Conservation (phyloP, 139 green algal species). For the Chlamydomonas applanata region DNA sequence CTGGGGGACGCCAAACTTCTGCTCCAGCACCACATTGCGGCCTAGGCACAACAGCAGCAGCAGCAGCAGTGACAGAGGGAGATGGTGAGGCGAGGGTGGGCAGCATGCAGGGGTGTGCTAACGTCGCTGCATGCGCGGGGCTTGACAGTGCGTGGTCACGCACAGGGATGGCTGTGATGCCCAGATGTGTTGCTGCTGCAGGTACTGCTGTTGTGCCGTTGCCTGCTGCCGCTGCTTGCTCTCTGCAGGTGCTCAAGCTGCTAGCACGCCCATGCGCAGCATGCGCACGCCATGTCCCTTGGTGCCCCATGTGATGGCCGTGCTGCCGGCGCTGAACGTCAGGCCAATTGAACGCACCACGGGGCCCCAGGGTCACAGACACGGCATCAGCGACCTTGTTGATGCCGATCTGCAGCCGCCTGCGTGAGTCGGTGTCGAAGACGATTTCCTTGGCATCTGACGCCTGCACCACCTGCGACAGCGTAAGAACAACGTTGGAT, state of each 20-base stretch:
- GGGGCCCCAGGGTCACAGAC: slow-evolving; percentile 90
- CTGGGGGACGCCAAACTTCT: slow-evolving; percentile 90
- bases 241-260: too few relatives aligned
- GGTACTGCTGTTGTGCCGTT: too few relatives aligned
- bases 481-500: background rate
- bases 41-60: slow-evolving; percentile 51
- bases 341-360: slow-evolving; percentile 56
- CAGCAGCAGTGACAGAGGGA: background rate
- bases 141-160: too few relatives aligned
- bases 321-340: background rate
- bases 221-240: too few relatives aligned
- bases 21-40: slow-evolving; percentile 96
- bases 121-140: too few relatives aligned
- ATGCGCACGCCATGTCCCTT: too few relatives aligned
- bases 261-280: too few relatives aligned
- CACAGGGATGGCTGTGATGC: too few relatives aligned
- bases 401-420: slow-evolving; percentile 90
- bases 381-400: slow-evolving; percentile 98
- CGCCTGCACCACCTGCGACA: slow-evolving; percentile 62
- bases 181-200: too few relatives aligned
- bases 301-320: too few relatives aligned
- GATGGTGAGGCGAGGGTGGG: background rate
- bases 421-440: slow-evolving; percentile 87
- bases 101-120: too few relatives aligned
- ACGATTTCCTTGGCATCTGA: slow-evolving; percentile 92